Percentiles rank a stretch among this genome's conserved stretches.
These are phyloP conservation scores for Physaria fendleri DNA, from an alignment of 345 rosid species.

Conservation along the genomic window DNA sequence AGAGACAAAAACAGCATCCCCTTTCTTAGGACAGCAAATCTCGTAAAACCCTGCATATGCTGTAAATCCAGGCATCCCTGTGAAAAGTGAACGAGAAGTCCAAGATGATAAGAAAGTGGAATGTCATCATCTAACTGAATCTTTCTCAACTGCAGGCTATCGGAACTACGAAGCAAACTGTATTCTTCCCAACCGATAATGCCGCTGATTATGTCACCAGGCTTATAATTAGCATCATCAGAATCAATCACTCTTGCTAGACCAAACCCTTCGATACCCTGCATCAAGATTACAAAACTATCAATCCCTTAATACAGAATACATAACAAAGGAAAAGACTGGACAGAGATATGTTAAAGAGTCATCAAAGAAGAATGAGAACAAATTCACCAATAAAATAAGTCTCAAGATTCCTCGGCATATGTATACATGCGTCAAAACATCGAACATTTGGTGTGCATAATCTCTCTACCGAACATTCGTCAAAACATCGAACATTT, in stretches of 20 bases:
- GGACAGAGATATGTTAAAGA: not conserved
- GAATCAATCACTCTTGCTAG: conserved; percentile 64
- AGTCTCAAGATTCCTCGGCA: not conserved
- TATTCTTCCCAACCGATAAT: conserved; percentile 75
- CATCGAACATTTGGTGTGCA: not conserved
- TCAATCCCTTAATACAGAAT: not conserved
- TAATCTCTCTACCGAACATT: not conserved
- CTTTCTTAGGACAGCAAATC: conserved; percentile 54
- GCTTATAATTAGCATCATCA: conserved; percentile 41
- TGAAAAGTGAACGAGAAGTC: conserved; percentile 48
- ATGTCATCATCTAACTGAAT: conserved; percentile 37
- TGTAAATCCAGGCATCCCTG: conserved; percentile 78
- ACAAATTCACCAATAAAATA: not conserved
- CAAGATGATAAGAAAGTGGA: conserved; percentile 63
- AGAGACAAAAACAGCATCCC: conserved; percentile 57
- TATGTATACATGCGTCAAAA: not conserved
- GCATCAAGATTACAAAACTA: conserved; percentile 9
- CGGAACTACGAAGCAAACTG: conserved; percentile 40
- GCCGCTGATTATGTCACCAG: conserved; percentile 56
- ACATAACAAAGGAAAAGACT: not conserved
- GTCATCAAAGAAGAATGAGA: not conserved
- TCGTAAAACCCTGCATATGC: conserved; percentile 66
- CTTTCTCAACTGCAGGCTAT: conserved; percentile 36
- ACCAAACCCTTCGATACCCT: conserved; percentile 72
- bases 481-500: not conserved